Conservation (phyloP, 768 basidiomycete genomes). For the Mycena leptocephala region DNA sequence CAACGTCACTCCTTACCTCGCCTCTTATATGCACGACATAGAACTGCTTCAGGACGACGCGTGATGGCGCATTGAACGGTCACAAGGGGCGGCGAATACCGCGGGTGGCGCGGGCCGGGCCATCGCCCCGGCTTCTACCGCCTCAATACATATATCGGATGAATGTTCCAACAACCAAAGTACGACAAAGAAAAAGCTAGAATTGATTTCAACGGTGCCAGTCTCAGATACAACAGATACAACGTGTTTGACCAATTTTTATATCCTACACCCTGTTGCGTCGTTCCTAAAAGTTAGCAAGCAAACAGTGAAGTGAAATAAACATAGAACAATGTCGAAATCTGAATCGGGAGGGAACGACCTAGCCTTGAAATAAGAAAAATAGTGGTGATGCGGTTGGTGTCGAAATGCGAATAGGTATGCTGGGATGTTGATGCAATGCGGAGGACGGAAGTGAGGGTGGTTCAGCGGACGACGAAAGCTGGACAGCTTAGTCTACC, state of each 20-base stretch:
- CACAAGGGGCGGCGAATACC: background rate
- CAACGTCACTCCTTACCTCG: background rate
- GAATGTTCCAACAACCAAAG: no score
- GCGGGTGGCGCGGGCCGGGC: background rate
- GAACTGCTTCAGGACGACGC: background rate
- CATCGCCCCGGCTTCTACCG: no score
- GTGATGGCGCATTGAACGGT: background rate
- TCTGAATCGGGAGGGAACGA: slow-evolving; percentile 26
- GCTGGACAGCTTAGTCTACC: slow-evolving; percentile 56
- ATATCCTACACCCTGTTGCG: slow-evolving; percentile 30
- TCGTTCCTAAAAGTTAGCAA: slow-evolving; percentile 35
- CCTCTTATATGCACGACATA: background rate
- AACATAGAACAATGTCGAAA: slow-evolving; percentile 2
- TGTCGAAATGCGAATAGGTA: background rate
- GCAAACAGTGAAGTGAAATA: slow-evolving; percentile 18
- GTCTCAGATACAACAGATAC: slow-evolving; percentile 17
- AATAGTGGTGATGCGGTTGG: background rate
- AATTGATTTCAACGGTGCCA: slow-evolving; percentile 16
- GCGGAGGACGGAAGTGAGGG: slow-evolving; percentile 54
- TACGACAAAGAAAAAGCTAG: background rate
- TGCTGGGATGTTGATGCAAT: slow-evolving; percentile 3
- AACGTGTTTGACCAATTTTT: slow-evolving; percentile 13
- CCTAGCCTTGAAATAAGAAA: slow-evolving; percentile 32
- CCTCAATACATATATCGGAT: no score
- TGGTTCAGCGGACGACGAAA: slow-evolving; percentile 62